Base-by-base conservation (phyloP, 441 rosid species). In the Eutrema salsugineum region DNA sequence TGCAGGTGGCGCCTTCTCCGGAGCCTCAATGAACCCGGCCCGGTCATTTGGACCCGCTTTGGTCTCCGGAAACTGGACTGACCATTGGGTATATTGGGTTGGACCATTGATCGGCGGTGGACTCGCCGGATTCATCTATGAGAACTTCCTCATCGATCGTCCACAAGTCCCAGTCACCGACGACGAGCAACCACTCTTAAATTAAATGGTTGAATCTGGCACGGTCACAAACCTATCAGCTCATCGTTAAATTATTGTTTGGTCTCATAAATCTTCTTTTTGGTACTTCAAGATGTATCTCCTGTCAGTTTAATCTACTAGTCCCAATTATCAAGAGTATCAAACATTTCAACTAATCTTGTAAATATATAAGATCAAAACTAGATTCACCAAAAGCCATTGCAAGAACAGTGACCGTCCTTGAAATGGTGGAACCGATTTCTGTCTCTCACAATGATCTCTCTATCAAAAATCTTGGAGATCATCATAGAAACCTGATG, bases 81-180 rank as follows among this genome's bases (percentile, higher is more conserved):
- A 93, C 63, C 96, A 91, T 28, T 93, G 97, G 97, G 94, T 91
- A 42, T 91, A 93, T 66, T 93, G 96, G 98, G 94, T 91, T 54
- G 97, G 97, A 11, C 98, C 97, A 1, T 86, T 93, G 2, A 63
- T 88, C 3, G 98, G 97, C 0, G 96, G 97, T 53, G 91, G 91
- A 20, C 84, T 91, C 0, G 94, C 93, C 8, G 97, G 98, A 4
- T 77, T 87, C 44, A 84, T 88, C 32, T 91, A 91, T 15, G 94
- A 91, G 49, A 82, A 85, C 24, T 84, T 85, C 82, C 85, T 93
- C 81, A 89, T 93, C 8, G 39, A 62, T 28, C 80, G 93, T 58
- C 50, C 97, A 35, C 79, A 82, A 70, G 70, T 6, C 22, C 79
- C 77, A 33, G 50, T 88, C 19, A 71, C 85, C 2, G 67, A 5